Conservation (phyloP, 257 asterid species). For the Solanum neorickii region DNA sequence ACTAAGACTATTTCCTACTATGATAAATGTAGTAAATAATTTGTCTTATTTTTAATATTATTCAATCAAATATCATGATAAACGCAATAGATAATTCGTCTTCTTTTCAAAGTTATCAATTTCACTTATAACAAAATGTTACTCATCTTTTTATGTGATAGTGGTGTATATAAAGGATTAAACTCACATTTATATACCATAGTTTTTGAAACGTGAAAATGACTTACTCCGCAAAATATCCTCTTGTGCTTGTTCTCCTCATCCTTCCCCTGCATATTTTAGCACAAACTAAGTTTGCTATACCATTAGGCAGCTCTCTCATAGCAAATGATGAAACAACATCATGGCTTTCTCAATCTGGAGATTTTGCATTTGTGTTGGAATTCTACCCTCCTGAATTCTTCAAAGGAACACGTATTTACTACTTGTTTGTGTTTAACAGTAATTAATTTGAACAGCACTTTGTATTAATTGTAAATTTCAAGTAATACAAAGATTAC, state of each 20-base stretch:
- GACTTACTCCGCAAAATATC: neutral
- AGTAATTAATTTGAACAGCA: too few relatives aligned
- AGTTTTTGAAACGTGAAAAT: neutral
- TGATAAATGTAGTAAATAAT: too few relatives aligned
- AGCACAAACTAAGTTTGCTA: slow-evolving; percentile 15
- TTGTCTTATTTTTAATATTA: neutral
- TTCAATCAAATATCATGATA: too few relatives aligned
- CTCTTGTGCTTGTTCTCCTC: neutral
- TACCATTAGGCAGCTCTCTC: slow-evolving; percentile 13
- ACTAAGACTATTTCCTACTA: neutral
- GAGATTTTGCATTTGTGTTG: slow-evolving; percentile 47
- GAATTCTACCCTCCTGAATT: too few relatives aligned
- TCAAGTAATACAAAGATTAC: too few relatives aligned
- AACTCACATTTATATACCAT: neutral
- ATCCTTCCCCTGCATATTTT: neutral
- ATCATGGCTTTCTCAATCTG: slow-evolving; percentile 42
- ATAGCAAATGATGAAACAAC: slow-evolving; percentile 15
- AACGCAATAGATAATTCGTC: too few relatives aligned
- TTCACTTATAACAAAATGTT: neutral
- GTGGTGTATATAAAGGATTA: neutral
- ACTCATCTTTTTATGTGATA: neutral
- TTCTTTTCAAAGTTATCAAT: neutral
- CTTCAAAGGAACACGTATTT: too few relatives aligned
- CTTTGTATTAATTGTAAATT: too few relatives aligned
- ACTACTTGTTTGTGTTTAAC: too few relatives aligned